Evolutionary conservation across 1,284 basidiomycete species (phyloP).

Genomic region (Pascua sp.): DNA sequence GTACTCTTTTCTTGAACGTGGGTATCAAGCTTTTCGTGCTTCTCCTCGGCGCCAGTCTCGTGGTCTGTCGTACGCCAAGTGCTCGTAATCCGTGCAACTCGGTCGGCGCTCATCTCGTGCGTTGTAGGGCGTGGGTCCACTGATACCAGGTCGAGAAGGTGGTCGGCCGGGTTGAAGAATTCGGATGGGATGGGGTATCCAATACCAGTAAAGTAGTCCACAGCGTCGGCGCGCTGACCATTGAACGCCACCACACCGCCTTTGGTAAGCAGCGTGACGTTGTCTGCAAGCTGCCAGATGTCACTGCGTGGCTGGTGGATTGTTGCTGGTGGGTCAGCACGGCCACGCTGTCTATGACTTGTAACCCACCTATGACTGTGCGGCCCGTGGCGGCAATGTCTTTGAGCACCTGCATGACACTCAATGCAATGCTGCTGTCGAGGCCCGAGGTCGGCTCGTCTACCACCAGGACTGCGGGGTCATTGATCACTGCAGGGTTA

Average conservation of each 20-base stretch:
- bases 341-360: neutral
- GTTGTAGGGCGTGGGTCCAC: conserved; percentile 37
- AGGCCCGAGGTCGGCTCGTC: conserved; percentile 54
- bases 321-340: conserved; percentile 40
- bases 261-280: conserved; percentile 55
- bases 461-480: conserved; percentile 53
- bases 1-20: neutral
- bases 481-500: conserved; percentile 47
- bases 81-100: conserved; percentile 24
- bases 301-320: conserved; percentile 58
- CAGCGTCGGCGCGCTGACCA: conserved; percentile 33
- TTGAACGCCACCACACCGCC: conserved; percentile 51
- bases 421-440: conserved; percentile 55
- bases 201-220: conserved; percentile 39
- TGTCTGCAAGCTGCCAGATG: conserved; percentile 53
- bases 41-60: conserved; percentile 6
- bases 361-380: conserved; percentile 52
- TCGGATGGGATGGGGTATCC: conserved; percentile 47
- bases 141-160: conserved; percentile 49
- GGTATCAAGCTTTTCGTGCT: neutral
- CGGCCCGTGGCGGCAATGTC: conserved; percentile 55
- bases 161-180: conserved; percentile 50
- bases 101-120: conserved; percentile 19
- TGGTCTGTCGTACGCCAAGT: conserved; percentile 18
- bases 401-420: conserved; percentile 50